Evolutionary conservation across 345 rosid genomes (phyloP), one percentile per base, ranked within the genome.

Genomic region (Eucalyptus pauciflora): DNA sequence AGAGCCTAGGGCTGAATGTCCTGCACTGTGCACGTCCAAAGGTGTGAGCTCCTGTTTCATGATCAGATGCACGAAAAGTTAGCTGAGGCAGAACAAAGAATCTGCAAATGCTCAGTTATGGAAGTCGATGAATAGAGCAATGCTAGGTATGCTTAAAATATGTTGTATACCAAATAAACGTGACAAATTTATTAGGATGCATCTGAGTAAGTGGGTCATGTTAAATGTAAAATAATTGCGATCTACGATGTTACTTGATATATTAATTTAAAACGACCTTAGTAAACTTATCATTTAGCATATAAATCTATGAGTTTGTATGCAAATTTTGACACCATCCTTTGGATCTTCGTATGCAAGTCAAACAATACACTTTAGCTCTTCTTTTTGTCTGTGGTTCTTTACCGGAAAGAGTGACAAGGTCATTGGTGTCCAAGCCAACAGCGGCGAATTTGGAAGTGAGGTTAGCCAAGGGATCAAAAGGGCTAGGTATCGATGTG

Each of bases 371-470:
- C 27, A 76, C 83, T 37, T 18, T 20, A 37, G 83, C 11, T 71
- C 22, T 18, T 76, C 48, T 41, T 20, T 76, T 76, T 76, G 29
- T 76, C 48, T 20, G 3, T 12, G 27, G 43, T 76, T 27, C 79
- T 54, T 86, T 93, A 96, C 99, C 97, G 7, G 97, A 94, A 86
- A 96, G 89, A 14, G 97, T 95, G 27, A 95, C 99, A 1, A 96
- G 94, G 92, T 96, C 99, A 24, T 91, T 93, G 3, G 93, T 92
- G 93, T 94, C 92, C 50, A 96, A 94, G 31, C 97, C 97, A 15
- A 95, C 95, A 1, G 93, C 93, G 8, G 94, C 27, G 79, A 97
- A 97, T 76, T 95, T 93, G 50, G 93, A 18, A 31, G 94, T 94
- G 62, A 96, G 87, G 87, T 88, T 91, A 37, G 54, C 81, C 43